Conservation (phyloP, 305 asterid species). For the Fraxinus latifolia region DNA sequence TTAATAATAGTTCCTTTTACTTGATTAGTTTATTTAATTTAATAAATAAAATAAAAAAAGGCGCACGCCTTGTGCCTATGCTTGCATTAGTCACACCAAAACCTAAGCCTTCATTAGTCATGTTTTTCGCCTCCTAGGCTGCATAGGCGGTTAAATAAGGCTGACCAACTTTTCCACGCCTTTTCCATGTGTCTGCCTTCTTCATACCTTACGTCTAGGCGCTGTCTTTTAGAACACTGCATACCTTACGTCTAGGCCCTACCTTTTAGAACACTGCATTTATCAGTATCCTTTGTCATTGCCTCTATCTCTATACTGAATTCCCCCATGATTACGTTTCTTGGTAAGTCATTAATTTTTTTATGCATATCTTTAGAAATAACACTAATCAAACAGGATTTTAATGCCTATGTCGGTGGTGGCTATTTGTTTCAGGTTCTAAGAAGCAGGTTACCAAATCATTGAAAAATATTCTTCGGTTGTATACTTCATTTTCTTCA, state of each 20-base stretch:
- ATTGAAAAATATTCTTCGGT: slow-evolving; percentile 52
- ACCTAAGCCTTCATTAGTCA: neutral
- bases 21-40: neutral
- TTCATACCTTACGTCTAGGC: neutral
- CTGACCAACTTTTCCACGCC: neutral
- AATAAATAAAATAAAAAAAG: neutral
- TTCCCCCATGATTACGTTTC: slow-evolving; percentile 8
- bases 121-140: neutral
- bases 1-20: neutral
- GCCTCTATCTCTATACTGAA: neutral
- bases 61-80: neutral
- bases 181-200: neutral
- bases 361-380: neutral
- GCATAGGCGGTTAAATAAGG: neutral
- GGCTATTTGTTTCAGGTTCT: slow-evolving; percentile 48
- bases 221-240: neutral
- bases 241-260: too few species aligned
- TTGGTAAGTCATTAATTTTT: neutral
- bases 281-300: neutral
- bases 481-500: slow-evolving; percentile 66
- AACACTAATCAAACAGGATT: neutral
- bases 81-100: neutral
- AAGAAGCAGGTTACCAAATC: slow-evolving; percentile 58
- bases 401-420: neutral
- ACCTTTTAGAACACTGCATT: neutral